Base-by-base conservation (phyloP, 2,329 filamentous ascomycete species). In the Penicillium sp. region DNA sequence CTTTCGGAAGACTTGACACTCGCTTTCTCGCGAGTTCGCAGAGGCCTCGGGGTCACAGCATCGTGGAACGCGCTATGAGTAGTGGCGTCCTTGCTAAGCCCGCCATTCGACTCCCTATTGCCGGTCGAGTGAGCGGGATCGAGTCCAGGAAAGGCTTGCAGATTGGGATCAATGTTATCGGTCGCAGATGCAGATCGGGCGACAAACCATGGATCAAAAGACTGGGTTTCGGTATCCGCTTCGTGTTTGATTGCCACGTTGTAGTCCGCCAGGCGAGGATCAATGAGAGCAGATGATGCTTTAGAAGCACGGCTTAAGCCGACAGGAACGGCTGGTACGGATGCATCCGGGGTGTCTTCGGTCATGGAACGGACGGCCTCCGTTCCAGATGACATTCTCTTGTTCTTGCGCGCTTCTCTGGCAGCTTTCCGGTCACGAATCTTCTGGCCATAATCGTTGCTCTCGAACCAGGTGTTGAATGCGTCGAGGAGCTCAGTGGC, bases 401-500 rank as follows among this genome's bases (percentile, higher is more conserved):
- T 86, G 55, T 79, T 75, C 67, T 84, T 85, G 73, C 87, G 92
- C 70, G 83, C 81, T 69, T 92, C 88, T 73, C 95, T 96, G 58
- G 87, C 83, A 51, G 82, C 85, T 81, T 96, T 87, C 24, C 94
- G 85, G 60, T 94, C 89, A 4, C 90, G 87, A 66, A 97, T 85
- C 58, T 96, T 79, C 50, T 81, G 81, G 61, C 90, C 87, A 56
- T 97, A 85, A 35, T 85, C 83, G 76, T 92, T 85, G 31, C 82
- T 79, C 16, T 83, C 80, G 70, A 93, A 96, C 94, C 94, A 97
- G 37, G 80, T 77, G 56, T 96, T 87, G 70, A 92, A 97, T 46
- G 82, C 78, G 37, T 86, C 82, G 46, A 96, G 80, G 35, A 84
- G 74, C 11, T 83, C 74, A 24, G 83, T 81, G n/a, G 89, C 87